Percentiles rank a stretch among this genome's conserved stretches.
Evolutionary conservation across 2,329 filamentous ascomycete species (phyloP).

Genomic region (Parafenestella ontariensis): DNA sequence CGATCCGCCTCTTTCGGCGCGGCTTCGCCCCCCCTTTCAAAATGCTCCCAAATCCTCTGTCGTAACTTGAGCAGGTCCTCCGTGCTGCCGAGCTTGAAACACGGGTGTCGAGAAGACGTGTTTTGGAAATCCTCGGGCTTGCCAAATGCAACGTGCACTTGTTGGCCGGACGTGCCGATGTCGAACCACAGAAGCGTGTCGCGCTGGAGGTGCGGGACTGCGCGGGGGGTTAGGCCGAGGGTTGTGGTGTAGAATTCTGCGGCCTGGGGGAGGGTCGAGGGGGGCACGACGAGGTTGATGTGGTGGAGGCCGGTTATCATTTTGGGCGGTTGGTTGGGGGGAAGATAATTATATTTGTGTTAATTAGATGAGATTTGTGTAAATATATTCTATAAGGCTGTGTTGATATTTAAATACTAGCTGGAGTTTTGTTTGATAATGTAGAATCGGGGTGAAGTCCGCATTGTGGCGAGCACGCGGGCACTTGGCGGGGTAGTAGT

Average conservation of each 20-base stretch:
- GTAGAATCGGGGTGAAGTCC: no score
- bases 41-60: constrained; percentile 60
- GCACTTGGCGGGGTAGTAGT: no score
- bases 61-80: constrained; percentile 60
- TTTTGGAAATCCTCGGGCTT: constrained; percentile 32
- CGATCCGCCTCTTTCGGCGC: constrained; percentile 63
- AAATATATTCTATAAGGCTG: no score
- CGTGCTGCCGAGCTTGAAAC: constrained; percentile 60
- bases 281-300: constrained; percentile 23
- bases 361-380: no score
- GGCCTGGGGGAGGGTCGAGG: constrained; percentile 13
- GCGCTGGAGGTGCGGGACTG: constrained; percentile 62
- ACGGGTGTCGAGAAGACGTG: constrained; percentile 61
- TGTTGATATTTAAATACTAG: no score
- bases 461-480: no score
- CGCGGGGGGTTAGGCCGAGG: constrained; percentile 60
- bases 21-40: constrained; percentile 54
- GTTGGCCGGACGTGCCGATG: constrained; percentile 61
- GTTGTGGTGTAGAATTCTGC: constrained; percentile 46
- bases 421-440: no score
- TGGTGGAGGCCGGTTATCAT: constrained; percentile 29
- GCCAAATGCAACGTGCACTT: constrained; percentile 63
- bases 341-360: no score
- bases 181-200: constrained; percentile 66
- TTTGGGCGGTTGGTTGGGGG: no score